Evolutionary conservation across 192 early-diverging fungal genomes (phyloP), one percentile per base, ranked within the genome.

Genomic region (Coemansia guatemalensis): DNA sequence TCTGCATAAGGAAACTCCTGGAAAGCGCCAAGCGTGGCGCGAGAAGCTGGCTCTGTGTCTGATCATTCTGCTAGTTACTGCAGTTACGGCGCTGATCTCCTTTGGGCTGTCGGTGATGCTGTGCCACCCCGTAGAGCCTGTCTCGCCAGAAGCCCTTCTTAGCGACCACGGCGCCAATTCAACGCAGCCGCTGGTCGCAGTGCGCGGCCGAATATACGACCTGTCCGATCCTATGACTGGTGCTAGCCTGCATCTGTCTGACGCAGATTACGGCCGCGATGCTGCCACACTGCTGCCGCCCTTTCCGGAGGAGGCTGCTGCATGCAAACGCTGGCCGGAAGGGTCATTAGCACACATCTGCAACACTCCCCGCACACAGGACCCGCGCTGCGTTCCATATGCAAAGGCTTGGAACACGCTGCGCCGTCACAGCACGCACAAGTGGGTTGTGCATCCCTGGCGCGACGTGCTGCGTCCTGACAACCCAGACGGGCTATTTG

Each of bases 21-120:
- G 87, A 63, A 89, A 87, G 75, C 73, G 73, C 6, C 89, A 90
- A 69, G 91, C 91, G 26, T 92, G 91, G 91, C 84, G 91, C 53
- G 91, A 92, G 62, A 92, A 92, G 62, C 74, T 92, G 8, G 83
- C 91, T 0, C 70, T 92, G 24, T 96, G 94, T 69, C 80, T 92
- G 35, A 85, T 97, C 61, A 95, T 95, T 44, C 47, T 85, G 4
- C 47, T 61, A n/a, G 69, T 79, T 23, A 79, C 78, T 8, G 71
- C 33, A 20, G 26, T 54, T 18, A 73, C 69, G 11, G 71, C 74
- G 17, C 22, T 74, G 53, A 48, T 72, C 9, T 65, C 69, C 24
- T 81, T 74, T 58, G 69, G 67, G 20, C 62, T 59, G n/a, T 65
- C 68, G 60, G 41, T 48, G 12, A 56, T 65, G 62, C 78, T 59